These are phyloP conservation scores for Botrytis pseudocinerea DNA, from an alignment of 2,329 filamentous ascomycete genomes.

Conservation along the genomic window DNA sequence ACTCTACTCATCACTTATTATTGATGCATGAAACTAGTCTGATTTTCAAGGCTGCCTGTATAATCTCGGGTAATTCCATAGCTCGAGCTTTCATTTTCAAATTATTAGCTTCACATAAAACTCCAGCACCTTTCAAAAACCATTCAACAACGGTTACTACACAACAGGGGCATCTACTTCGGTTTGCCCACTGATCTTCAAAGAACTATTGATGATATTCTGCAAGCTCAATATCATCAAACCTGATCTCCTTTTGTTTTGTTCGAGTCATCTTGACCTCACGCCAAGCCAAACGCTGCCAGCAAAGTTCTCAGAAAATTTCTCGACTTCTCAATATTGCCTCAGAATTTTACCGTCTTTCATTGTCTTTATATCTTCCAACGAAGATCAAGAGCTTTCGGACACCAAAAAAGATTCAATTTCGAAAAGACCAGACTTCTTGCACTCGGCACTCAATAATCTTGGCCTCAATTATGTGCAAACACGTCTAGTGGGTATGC, in stretches of 20 bases:
- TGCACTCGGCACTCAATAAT: neutral
- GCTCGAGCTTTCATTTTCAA: no score
- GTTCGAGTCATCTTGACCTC: neutral
- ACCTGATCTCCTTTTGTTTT: neutral
- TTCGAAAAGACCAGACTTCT: neutral
- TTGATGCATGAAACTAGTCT: neutral
- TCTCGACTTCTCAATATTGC: neutral
- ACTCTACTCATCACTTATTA: no score
- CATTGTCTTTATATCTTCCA: no score
- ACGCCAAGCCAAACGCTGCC: no score
- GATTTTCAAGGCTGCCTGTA: neutral
- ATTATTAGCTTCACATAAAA: neutral
- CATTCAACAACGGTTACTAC: no score
- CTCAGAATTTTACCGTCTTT: neutral
- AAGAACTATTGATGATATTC: no score
- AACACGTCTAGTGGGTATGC: neutral
- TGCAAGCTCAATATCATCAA: no score
- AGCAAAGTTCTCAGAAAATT: no score
- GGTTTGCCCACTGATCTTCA: no score
- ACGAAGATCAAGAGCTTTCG: neutral
- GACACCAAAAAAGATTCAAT: neutral
- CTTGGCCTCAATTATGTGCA: neutral
- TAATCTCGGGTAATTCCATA: neutral
- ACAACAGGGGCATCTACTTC: neutral
- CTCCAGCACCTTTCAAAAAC: neutral